phyloP scores from a whole-genome alignment of 2,329 filamentous ascomycete genomes.

The Aspergillus phoenicis region DNA sequence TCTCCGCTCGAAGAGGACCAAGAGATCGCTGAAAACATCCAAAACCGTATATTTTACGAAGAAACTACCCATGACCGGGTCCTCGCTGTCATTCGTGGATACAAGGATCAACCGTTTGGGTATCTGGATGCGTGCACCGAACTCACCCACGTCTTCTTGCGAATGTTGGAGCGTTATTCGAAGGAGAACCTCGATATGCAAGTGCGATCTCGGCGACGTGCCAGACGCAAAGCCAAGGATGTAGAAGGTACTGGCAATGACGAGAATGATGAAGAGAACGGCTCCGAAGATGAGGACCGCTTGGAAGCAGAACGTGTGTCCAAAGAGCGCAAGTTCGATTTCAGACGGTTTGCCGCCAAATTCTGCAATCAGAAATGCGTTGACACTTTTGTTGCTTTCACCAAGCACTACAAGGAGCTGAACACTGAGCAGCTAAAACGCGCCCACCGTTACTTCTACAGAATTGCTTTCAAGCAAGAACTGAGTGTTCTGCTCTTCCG shows the following conservation, averaged over 20 bases:
- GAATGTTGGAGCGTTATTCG: conserved; percentile 88
- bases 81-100: conserved; percentile 76
- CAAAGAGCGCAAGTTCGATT: conserved; percentile 91
- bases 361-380: conserved; percentile 85
- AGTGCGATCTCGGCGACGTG: conserved; percentile 76
- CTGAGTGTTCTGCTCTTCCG: conserved; percentile 86
- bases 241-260: conserved; percentile 44
- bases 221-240: conserved; percentile 68
- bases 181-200: conserved; percentile 95
- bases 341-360: conserved; percentile 75
- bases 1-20: conserved; percentile 88
- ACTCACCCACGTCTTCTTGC: conserved; percentile 84
- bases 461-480: conserved; percentile 92
- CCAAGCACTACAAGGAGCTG: conserved; percentile 78
- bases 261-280: conserved; percentile 55
- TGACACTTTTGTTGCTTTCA: conserved; percentile 83
- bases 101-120: conserved; percentile 90
- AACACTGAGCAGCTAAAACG: conserved; percentile 81
- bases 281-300: conserved; percentile 74
- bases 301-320: conserved; percentile 69
- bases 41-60: conserved; percentile 97
- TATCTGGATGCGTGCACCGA: conserved; percentile 93
- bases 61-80: conserved; percentile 90
- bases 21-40: conserved; percentile 96
- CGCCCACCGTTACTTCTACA: conserved; percentile 90